Evolutionary conservation across 2,329 filamentous ascomycete genomes (phyloP), one percentile per base, ranked within the genome.

Genomic region (Colletotrichum sp.): DNA sequence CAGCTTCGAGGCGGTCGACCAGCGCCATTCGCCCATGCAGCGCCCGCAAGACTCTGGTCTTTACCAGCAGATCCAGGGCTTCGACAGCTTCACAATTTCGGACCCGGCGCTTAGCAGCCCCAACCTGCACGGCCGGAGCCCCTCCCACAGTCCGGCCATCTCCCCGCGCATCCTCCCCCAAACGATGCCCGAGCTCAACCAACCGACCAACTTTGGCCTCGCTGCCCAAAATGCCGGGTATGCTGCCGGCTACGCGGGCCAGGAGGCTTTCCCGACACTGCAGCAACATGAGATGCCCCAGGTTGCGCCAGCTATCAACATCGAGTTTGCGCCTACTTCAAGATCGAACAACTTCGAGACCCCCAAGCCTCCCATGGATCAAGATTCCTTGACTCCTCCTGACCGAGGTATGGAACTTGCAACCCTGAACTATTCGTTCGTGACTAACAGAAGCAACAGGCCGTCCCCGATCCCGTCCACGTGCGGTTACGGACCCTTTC

Each of bases 221-320:
- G 85, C 84, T 59, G 79, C 82, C 8, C 83, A 85, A 6, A 85
- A 83, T 77, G 81, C 85, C 55, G 84, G 83, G 62, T 91, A 84
- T 65, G 82, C 82, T 10, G 74, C 82, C 79, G 73, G 82, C 76
- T 83, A 85, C 80, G 65, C 89, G 68, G 83, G 79, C 79, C 81
- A 77, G 32, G 90, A 92, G 79, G 86, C 89, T 9, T 93, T 92
- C 79, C 89, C 90, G 8, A 83, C 86, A 34, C 83, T 92, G 16
- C 82, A 83, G 22, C 86, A 88, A 71, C 86, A 88, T n/a, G 94
- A 96, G 73, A 90, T 95, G 82, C 91, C 92, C 8, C 92, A 94
- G 79, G 97, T 98, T 93, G 94, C 94, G 5, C 95, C 96, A n/a
- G 95, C 96, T 68, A 98, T 98, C 85, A 98, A 97, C 82, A 97